Conservation (phyloP, 2,329 filamentous ascomycete genomes). For the Diplocarpon rosae region DNA sequence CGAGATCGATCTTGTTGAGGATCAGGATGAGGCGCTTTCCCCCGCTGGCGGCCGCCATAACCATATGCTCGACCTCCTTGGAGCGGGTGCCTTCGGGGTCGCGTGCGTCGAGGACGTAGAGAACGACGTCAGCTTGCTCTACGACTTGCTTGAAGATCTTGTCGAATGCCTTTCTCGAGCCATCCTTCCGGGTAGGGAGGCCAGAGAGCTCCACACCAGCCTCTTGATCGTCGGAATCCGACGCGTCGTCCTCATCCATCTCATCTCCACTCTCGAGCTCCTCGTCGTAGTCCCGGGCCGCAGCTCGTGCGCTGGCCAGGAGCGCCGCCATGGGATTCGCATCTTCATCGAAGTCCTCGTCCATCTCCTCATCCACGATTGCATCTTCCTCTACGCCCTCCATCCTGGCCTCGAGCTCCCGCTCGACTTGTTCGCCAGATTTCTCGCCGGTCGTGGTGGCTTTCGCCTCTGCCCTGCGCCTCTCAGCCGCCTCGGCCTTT, state of each 20-base stretch:
- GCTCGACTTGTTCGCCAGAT: conserved; percentile 37
- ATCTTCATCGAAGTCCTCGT: conserved; percentile 50
- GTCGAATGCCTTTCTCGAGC: conserved; percentile 79
- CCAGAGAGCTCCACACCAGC: conserved; percentile 40
- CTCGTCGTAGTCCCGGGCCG: conserved; percentile 62
- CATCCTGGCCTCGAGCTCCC: conserved; percentile 34
- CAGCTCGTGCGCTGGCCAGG: conserved; percentile 68
- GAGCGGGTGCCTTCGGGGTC: conserved; percentile 87
- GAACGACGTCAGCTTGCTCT: conserved; percentile 76
- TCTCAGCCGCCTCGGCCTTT: conserved; percentile 70
- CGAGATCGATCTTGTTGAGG: conserved; percentile 90
- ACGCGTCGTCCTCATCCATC: conserved; percentile 43
- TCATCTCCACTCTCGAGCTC: conserved; percentile 36
- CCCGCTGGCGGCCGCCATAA: conserved; percentile 77
- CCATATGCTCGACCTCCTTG: conserved; percentile 77
- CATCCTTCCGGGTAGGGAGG: conserved; percentile 43
- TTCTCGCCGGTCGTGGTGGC: conserved; percentile 48
- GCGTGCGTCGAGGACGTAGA: conserved; percentile 87
- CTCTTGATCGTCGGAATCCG: conserved; percentile 35
- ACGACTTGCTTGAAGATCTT: conserved; percentile 93
- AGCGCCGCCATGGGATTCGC: conserved; percentile 89
- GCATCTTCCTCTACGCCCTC: conserved; percentile 35
- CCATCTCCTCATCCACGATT: conserved; percentile 40
- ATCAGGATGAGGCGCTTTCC: conserved; percentile 84
- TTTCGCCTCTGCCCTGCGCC: conserved; percentile 61